Evolutionary conservation across 176 grass and related monocot species (phyloP), one percentile per base, ranked within the genome.

Genomic region (Typha latifolia): DNA sequence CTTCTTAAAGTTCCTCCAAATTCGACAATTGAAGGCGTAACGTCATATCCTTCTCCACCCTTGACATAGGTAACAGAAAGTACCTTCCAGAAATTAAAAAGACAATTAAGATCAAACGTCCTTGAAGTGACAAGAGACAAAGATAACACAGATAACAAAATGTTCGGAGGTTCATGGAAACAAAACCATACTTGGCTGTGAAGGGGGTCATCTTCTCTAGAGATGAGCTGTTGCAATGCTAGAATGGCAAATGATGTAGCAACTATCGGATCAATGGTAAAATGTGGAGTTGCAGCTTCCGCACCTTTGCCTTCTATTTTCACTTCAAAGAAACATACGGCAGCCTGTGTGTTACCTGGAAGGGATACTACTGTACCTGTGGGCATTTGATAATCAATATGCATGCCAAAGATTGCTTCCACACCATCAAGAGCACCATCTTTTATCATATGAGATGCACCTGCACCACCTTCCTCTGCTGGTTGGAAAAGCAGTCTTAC

Each of bases 1-100:
- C 93, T 97, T 74, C 93, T 89, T 50, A 97, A 69, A 70, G 93
- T 97, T 49, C 88, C 93, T 48, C 93, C 93, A 49, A 97, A 97
- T 80, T 97, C 83, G 53, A 97, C 69, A 67, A 65, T 21, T 49
- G 68, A 14, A 63, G 93, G 93, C 20, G 72, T 89, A 43, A 52
- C 69, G 80, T 87, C 66, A 69, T 84, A 51, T 49, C 68, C 64
- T 57, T 64, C 68, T 12, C 80, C 85, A 84, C 85, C 83, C 77
- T 84, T 84, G 24, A 92, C 79, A 90, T 84, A 97, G 37, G 88
- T 97, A 70, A 84, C 85, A 1, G 85, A 82, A 29, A 97, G 32
- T 23, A 92, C 88, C 93, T 97, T 51, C 57, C 43, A 78, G 22
- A 53, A 3, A 68, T 82, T 16, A 77, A 63, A 69, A n/a, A 37